These are phyloP conservation scores for Sanghuangporus weigelae DNA, from an alignment of 1,284 basidiomycete species.

Conservation along the genomic window DNA sequence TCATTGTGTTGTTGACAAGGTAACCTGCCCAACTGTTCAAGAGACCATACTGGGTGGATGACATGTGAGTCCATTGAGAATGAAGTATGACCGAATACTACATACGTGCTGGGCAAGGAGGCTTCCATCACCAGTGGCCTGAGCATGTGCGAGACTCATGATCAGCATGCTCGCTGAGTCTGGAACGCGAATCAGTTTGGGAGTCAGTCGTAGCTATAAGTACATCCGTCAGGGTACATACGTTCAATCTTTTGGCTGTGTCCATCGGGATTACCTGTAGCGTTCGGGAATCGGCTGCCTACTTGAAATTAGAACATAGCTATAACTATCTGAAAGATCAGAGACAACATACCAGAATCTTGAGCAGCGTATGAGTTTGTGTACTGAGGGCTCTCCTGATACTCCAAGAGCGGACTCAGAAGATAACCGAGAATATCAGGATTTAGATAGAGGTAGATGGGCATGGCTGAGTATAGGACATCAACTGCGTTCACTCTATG, in stretches of 20 bases:
- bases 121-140: conserved; percentile 6
- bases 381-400: conserved; percentile 29
- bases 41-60: conserved; percentile 3
- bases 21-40: conserved; percentile 10
- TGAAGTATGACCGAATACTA: not conserved
- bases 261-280: conserved; percentile 22
- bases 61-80: not conserved
- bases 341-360: conserved; percentile 33
- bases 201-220: not conserved
- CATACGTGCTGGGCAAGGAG: conserved; percentile 8
- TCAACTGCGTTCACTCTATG: conserved; percentile 43
- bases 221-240: conserved; percentile 9
- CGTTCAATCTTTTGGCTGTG: conserved; percentile 26
- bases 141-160: conserved; percentile 15
- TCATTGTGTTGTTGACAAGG: conserved; percentile 10
- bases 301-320: conserved; percentile 1
- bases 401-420: conserved; percentile 42
- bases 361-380: conserved; percentile 32
- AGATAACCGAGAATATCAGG: conserved; percentile 34
- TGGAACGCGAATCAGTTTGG: not conserved
- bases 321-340: not conserved
- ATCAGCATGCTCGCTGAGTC: conserved; percentile 17
- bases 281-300: conserved; percentile 23
- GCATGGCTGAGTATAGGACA: conserved; percentile 41
- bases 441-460: conserved; percentile 43